Conservation (phyloP, 176 grass and related monocot species). For the Paspalum vaginatum region DNA sequence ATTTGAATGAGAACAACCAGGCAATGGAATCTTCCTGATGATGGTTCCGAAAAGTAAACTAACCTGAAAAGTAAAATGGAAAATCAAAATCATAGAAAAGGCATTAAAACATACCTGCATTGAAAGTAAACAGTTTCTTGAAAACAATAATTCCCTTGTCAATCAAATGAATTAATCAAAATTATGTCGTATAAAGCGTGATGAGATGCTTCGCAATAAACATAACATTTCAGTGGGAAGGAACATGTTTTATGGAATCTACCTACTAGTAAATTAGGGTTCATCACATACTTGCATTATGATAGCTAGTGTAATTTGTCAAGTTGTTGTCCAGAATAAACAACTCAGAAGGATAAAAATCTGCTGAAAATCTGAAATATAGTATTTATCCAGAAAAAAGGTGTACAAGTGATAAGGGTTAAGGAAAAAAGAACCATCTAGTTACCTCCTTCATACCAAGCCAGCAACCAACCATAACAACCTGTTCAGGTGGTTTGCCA, state of each 20-base stretch:
- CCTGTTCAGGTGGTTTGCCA: conserved; percentile 68
- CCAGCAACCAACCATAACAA: conserved; percentile 99
- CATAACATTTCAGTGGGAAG: conserved; percentile 19
- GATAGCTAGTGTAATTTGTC: background rate
- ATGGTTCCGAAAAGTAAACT: conserved; percentile 97
- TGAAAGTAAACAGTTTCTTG: conserved; percentile 7
- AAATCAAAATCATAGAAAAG: conserved; percentile 11
- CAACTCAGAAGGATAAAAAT: background rate
- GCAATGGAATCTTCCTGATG: conserved; percentile 91
- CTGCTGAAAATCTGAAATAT: background rate
- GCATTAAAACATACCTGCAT: background rate
- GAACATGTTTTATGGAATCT: conserved; percentile 14
- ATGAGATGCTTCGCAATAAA: conserved; percentile 15
- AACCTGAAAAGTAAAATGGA: conserved; percentile 60
- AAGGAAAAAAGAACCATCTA: background rate
- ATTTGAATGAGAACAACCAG: conserved; percentile 67
- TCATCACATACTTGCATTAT: conserved; percentile 4
- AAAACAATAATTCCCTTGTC: conserved; percentile 1
- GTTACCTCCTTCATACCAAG: conserved; percentile 99
- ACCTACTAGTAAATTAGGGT: background rate
- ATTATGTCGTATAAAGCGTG: background rate
- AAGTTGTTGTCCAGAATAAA: background rate
- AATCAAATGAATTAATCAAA: conserved; percentile 14
- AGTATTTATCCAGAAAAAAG: background rate
- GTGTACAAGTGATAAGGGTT: conserved; percentile 2